These are phyloP conservation scores for Phialocephala sp. DNA, from an alignment of 2,329 filamentous ascomycete genomes.

Conservation along the genomic window DNA sequence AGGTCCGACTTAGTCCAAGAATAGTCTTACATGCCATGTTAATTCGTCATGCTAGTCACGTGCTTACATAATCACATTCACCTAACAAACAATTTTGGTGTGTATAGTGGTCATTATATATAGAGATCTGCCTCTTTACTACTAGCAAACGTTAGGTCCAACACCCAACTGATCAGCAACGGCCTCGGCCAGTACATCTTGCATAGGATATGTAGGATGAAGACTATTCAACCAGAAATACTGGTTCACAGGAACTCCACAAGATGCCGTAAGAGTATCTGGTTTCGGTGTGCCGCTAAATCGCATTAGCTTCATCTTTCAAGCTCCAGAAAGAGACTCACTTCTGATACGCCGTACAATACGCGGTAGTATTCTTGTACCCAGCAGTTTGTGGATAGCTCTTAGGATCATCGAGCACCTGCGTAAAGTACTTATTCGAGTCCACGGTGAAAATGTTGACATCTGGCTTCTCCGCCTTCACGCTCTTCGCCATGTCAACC, in stretches of 20 bases:
- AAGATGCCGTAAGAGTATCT: slow-evolving; percentile 51
- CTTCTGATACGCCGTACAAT: slow-evolving; percentile 60
- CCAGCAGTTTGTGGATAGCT: slow-evolving; percentile 55
- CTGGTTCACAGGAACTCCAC: slow-evolving; percentile 61
- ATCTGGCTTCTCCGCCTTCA: slow-evolving; percentile 46
- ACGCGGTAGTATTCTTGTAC: slow-evolving; percentile 61
- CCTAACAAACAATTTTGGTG: too few species aligned
- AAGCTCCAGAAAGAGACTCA: slow-evolving; percentile 42
- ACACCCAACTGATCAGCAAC: slow-evolving; percentile 49
- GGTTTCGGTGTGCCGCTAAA: slow-evolving; percentile 51
- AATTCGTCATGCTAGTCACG: neutral
- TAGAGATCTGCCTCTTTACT: neutral
- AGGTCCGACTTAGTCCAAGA: too few species aligned
- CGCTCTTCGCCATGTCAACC: slow-evolving; percentile 45
- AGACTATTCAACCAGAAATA: slow-evolving; percentile 69
- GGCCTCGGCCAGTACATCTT: slow-evolving; percentile 61
- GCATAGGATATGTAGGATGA: slow-evolving; percentile 68
- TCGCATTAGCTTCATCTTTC: slow-evolving; percentile 16
- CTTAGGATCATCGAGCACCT: slow-evolving; percentile 58
- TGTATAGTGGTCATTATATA: slow-evolving; percentile 6
- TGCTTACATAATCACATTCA: too few species aligned
- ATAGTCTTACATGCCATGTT: neutral
- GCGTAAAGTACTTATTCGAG: slow-evolving; percentile 55
- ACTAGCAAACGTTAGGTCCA: slow-evolving; percentile 49
- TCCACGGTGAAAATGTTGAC: slow-evolving; percentile 60